Conservation (phyloP, 1,139 yeast species). For the Martiniozyma asiatica region DNA sequence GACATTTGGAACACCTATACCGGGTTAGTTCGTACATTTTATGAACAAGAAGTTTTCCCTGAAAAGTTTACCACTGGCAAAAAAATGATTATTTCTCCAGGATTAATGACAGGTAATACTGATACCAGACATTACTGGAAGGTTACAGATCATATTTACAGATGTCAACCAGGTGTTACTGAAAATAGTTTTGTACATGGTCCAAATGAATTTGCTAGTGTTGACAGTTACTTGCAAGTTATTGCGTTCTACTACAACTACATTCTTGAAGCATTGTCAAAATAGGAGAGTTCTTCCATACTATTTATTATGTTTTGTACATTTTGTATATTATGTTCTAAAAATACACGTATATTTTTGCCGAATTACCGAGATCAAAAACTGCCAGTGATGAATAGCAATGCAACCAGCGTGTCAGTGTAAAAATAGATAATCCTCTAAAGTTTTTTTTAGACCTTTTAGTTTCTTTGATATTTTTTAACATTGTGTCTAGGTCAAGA, state of each 20-base stretch:
- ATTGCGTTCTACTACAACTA: constrained; percentile 40
- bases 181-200: constrained; percentile 12
- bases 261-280: no score
- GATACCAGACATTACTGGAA: constrained; percentile 75
- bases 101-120: constrained; percentile 68
- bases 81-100: constrained; percentile 49
- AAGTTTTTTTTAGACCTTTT: no score
- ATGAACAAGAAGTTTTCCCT: constrained; percentile 32
- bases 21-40: constrained; percentile 35
- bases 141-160: constrained; percentile 58
- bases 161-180: constrained; percentile 28
- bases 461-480: no score
- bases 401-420: no score
- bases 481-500: no score
- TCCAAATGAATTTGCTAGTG: constrained; percentile 32
- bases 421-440: no score
- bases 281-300: no score
- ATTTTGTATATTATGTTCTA: no score
- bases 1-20: constrained; percentile 33
- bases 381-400: no score
- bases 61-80: constrained; percentile 31
- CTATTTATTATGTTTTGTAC: no score
- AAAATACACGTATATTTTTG: no score
- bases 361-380: no score
- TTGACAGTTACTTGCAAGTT: constrained; percentile 42